Evolutionary conservation across 2,329 filamentous ascomycete species (phyloP).

Genomic region (Rutstroemia sp.): DNA sequence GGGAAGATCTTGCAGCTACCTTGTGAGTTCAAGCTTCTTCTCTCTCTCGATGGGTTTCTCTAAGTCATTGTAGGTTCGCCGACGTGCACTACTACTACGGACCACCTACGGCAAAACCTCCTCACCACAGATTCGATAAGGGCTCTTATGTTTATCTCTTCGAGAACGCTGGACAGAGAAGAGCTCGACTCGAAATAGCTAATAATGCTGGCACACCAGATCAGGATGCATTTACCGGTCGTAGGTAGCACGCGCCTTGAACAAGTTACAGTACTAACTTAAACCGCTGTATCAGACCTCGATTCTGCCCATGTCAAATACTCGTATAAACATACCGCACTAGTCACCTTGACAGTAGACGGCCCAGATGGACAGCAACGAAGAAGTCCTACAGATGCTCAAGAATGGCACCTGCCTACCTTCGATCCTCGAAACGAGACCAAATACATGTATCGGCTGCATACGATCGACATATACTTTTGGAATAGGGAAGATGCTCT

Average conservation of each 20-base stretch:
- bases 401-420: slow-evolving; percentile 69
- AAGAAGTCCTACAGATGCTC: slow-evolving; percentile 32
- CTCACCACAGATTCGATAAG: slow-evolving; percentile 76
- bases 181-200: slow-evolving; percentile 67
- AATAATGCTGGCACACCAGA: slow-evolving; percentile 66
- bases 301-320: slow-evolving; percentile 59
- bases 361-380: slow-evolving; percentile 24
- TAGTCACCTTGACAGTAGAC: slow-evolving; percentile 61
- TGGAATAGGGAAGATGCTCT: slow-evolving; percentile 68
- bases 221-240: slow-evolving; percentile 74
- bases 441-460: slow-evolving; percentile 72
- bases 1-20: slow-evolving; percentile 45
- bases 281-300: slow-evolving; percentile 43
- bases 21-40: slow-evolving; percentile 36
- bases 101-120: slow-evolving; percentile 56
- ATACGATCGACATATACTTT: slow-evolving; percentile 72
- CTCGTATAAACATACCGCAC: slow-evolving; percentile 65
- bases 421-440: slow-evolving; percentile 66
- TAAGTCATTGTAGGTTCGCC: slow-evolving; percentile 50
- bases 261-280: slow-evolving; percentile 6
- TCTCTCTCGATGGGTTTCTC: slow-evolving; percentile 8
- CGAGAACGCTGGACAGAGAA: slow-evolving; percentile 59
- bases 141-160: slow-evolving; percentile 76
- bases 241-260: slow-evolving; percentile 40
- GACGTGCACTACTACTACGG: slow-evolving; percentile 76